phyloP scores from a whole-genome alignment of 768 basidiomycete genomes.

The Phanerodontia chrysosporium region DNA sequence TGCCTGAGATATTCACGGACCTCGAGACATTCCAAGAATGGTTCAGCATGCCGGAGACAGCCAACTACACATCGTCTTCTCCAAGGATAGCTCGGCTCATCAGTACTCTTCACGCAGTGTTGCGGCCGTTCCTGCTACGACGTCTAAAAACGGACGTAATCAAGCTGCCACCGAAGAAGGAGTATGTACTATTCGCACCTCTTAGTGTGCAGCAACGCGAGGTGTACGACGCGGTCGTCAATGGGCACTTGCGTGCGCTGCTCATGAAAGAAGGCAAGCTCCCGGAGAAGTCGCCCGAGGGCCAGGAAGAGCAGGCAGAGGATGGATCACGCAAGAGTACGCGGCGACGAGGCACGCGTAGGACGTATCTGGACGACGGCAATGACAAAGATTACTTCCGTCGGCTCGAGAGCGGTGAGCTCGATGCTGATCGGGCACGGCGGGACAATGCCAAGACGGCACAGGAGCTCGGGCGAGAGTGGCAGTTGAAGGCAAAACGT shows the following conservation, averaged over 20 bases:
- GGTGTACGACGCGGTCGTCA: conserved; percentile 76
- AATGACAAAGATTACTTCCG: conserved; percentile 68
- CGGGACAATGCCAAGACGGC: conserved; percentile 38
- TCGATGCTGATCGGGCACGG: conserved; percentile 31
- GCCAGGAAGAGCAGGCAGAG: conserved; percentile 25
- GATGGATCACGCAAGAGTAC: conserved; percentile 26
- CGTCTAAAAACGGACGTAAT: conserved; percentile 89
- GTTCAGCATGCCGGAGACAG: conserved; percentile 73
- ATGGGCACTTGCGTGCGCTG: conserved; percentile 63
- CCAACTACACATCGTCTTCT: conserved; percentile 41
- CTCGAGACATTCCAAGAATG: conserved; percentile 88
- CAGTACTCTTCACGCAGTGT: conserved; percentile 77
- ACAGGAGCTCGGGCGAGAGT: conserved; percentile 51
- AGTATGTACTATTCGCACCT: conserved; percentile 92
- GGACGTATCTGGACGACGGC: conserved; percentile 52
- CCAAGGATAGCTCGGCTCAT: conserved; percentile 66
- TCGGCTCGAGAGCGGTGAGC: conserved; percentile 47
- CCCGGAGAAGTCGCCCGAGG: conserved; percentile 28
- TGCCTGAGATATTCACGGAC: conserved; percentile 91
- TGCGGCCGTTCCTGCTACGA: conserved; percentile 92
- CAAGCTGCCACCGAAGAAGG: conserved; percentile 84
- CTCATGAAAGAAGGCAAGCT: conserved; percentile 27
- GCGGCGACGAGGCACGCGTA: conserved; percentile 27
- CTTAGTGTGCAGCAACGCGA: conserved; percentile 79
- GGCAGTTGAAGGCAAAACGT: conserved; percentile 60